Evolutionary conservation across 352 stramenopile genomes (phyloP).

Genomic region (Pythium apleroticum): DNA sequence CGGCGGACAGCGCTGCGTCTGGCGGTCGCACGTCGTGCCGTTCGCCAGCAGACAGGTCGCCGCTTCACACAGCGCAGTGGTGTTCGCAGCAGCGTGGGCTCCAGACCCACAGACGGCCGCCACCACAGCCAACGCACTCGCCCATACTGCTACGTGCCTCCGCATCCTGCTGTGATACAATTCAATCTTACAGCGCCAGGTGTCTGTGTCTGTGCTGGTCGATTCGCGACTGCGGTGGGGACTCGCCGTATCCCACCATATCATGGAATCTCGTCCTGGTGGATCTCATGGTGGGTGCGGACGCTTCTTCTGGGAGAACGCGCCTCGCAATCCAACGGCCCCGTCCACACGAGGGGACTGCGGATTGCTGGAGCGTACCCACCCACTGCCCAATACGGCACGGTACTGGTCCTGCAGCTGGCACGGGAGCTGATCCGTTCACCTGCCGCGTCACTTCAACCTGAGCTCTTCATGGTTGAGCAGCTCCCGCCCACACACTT

Average conservation of each 20-base stretch:
- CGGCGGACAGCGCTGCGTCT: not conserved
- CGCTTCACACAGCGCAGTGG: not conserved
- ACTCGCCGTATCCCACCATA: too few species aligned
- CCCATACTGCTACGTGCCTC: not conserved
- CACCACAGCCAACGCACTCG: not conserved
- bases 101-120: not conserved
- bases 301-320: not conserved
- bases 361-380: not conserved
- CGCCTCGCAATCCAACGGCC: too few species aligned
- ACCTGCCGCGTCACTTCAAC: not conserved
- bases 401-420: not conserved
- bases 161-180: not conserved
- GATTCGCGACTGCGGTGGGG: not conserved
- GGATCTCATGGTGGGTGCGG: not conserved
- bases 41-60: not conserved
- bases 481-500: not conserved
- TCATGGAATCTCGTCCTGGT: not conserved
- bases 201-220: too few species aligned
- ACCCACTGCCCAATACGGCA: not conserved
- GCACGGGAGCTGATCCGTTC: not conserved
- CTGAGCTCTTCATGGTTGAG: not conserved
- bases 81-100: not conserved
- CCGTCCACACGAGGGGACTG: too few species aligned
- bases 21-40: not conserved
- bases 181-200: too few species aligned